These are phyloP conservation scores for Clavariopsis aquatica DNA, from an alignment of 495 filamentous ascomycete genomes.

Conservation along the genomic window DNA sequence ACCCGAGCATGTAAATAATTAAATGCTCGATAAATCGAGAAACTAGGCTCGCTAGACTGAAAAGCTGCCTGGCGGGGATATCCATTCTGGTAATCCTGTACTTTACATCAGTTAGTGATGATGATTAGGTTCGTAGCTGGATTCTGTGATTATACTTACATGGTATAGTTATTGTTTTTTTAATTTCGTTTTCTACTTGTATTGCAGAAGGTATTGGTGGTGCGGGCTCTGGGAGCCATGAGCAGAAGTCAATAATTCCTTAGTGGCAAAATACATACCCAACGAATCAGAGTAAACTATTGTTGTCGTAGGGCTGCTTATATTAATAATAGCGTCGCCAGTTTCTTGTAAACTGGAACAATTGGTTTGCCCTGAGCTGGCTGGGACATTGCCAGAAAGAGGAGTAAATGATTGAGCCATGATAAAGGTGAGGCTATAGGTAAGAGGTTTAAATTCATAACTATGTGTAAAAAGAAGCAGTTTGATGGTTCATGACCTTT, in stretches of 20 bases:
- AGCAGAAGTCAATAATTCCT: neutral
- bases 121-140: neutral
- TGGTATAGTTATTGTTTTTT: slow-evolving; percentile 19
- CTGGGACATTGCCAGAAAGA: neutral
- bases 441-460: neutral
- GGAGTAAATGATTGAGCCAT: neutral
- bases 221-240: neutral
- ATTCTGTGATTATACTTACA: slow-evolving; percentile 17
- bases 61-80: slow-evolving; percentile 46
- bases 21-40: slow-evolving; percentile 46
- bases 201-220: neutral
- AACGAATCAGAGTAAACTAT: slow-evolving; percentile 4
- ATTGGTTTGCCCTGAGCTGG: neutral
- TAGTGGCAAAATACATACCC: slow-evolving; percentile 10
- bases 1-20: slow-evolving; percentile 45
- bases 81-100: slow-evolving; percentile 42
- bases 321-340: slow-evolving; percentile 9
- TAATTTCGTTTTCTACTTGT: slow-evolving; percentile 8
- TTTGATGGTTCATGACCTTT: neutral
- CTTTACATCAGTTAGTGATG: slow-evolving; percentile 15
- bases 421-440: neutral
- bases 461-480: neutral
- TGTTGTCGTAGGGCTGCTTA: slow-evolving; percentile 17
- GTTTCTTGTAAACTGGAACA: neutral
- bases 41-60: slow-evolving; percentile 43